A percentile compares a stretch with the other conserved stretches of the same genome.
phyloP scores from a whole-genome alignment of 331 rosid genomes.

The Malus hybrid region DNA sequence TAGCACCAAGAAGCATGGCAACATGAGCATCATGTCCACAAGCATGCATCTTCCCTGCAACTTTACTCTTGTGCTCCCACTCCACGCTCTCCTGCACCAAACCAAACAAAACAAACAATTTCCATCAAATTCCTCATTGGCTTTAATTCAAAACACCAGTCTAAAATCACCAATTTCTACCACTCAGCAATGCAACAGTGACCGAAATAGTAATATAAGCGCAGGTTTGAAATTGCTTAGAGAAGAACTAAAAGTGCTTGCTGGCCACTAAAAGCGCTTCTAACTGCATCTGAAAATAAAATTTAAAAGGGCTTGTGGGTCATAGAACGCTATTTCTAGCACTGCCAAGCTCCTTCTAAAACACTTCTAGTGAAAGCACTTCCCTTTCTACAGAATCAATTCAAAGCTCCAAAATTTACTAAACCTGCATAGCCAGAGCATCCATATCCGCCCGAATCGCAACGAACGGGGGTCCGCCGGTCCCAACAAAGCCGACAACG shows the following conservation, averaged over 20 bases:
- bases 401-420: background rate
- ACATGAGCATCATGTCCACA: constrained; percentile 89
- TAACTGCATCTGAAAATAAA: too few species aligned
- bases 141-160: background rate
- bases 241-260: too few species aligned
- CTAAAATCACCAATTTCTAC: background rate
- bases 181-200: background rate
- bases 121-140: background rate
- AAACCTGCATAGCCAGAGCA: constrained; percentile 63
- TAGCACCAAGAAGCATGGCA: constrained; percentile 82
- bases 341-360: background rate
- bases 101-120: background rate
- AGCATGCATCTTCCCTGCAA: constrained; percentile 74
- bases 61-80: constrained; percentile 81
- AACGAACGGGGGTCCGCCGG: constrained; percentile 56
- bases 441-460: constrained; percentile 81
- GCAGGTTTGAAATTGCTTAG: too few species aligned
- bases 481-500: constrained; percentile 56
- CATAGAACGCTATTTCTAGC: too few species aligned
- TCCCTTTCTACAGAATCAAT: too few species aligned
- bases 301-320: too few species aligned
- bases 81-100: constrained; percentile 54
- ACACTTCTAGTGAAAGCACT: background rate
- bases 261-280: too few species aligned
- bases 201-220: too few species aligned